These are phyloP conservation scores for Solanum sparsipilum DNA, from an alignment of 257 asterid genomes.

Conservation along the genomic window DNA sequence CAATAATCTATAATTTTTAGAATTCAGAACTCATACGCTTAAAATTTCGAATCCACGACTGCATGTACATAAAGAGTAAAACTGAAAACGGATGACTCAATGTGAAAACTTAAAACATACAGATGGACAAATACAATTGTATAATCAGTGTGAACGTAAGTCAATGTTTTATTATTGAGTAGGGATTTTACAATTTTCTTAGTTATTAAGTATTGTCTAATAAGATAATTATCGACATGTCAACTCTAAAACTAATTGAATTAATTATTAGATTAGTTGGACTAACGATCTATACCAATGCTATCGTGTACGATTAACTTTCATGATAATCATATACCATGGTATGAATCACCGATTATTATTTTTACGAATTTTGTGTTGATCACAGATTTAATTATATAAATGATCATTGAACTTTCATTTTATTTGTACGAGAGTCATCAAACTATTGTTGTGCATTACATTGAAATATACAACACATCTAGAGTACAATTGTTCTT, in stretches of 20 bases:
- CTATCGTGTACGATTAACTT: not conserved
- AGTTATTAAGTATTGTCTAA: not conserved
- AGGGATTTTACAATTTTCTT: not conserved
- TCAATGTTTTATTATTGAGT: not conserved
- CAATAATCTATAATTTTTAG: not conserved
- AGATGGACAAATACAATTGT: not conserved
- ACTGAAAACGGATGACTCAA: not conserved
- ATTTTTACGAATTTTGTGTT: not conserved
- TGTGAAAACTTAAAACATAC: not conserved
- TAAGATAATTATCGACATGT: not conserved
- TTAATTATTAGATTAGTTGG: not conserved
- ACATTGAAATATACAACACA: not conserved
- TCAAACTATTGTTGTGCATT: not conserved
- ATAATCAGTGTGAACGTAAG: not conserved
- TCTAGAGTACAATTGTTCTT: not conserved
- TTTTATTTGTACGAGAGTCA: too few species aligned
- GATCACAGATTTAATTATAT: too few species aligned
- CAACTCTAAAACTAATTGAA: not conserved
- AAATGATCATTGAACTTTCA: too few species aligned
- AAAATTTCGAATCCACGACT: not conserved
- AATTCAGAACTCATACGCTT: fast-evolving
- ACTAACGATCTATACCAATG: not conserved
- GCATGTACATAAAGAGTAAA: not conserved
- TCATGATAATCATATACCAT: not conserved
- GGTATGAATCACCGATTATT: not conserved